Conservation (phyloP, 108 stramenopile genomes). For the Cylindrotheca closterium region DNA sequence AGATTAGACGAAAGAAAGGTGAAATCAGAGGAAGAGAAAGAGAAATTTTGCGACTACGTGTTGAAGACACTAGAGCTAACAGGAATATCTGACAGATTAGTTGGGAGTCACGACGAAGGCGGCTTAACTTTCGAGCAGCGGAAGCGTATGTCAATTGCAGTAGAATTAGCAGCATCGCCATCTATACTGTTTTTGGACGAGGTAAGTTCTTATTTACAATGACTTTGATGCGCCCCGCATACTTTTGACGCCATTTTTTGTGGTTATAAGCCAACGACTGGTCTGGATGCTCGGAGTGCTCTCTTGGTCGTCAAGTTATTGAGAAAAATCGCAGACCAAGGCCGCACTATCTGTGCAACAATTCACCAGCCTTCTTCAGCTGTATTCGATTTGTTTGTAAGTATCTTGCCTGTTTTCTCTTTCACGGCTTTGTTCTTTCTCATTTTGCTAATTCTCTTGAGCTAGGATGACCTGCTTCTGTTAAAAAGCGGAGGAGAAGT, state of each 20-base stretch:
- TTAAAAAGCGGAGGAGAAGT: slow-evolving; percentile 44
- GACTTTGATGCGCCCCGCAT: neutral
- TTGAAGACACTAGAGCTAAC: slow-evolving; percentile 81
- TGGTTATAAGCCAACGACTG: slow-evolving; percentile 52
- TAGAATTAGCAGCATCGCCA: slow-evolving; percentile 70
- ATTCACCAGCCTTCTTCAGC: slow-evolving; percentile 80
- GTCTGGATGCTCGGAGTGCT: slow-evolving; percentile 70
- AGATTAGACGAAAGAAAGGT: slow-evolving; percentile 61
- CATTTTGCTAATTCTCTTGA: neutral
- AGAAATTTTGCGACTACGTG: slow-evolving; percentile 75
- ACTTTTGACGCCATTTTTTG: neutral
- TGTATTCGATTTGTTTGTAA: slow-evolving; percentile 56
- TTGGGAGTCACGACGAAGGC: slow-evolving; percentile 71
- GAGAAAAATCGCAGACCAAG: slow-evolving; percentile 62
- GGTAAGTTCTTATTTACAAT: slow-evolving; percentile 11
- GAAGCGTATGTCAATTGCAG: slow-evolving; percentile 79
- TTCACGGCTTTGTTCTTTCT: neutral
- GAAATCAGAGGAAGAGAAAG: slow-evolving; percentile 39
- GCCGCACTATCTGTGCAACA: slow-evolving; percentile 50
- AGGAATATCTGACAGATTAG: slow-evolving; percentile 54
- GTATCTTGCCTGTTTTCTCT: neutral
- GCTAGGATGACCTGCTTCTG: slow-evolving; percentile 34
- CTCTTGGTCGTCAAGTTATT: slow-evolving; percentile 58
- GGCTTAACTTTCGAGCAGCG: slow-evolving; percentile 74
- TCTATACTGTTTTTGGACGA: slow-evolving; percentile 80